Conservation (phyloP, 805 yeast genomes). For the Kodamaea kakaduensis region DNA sequence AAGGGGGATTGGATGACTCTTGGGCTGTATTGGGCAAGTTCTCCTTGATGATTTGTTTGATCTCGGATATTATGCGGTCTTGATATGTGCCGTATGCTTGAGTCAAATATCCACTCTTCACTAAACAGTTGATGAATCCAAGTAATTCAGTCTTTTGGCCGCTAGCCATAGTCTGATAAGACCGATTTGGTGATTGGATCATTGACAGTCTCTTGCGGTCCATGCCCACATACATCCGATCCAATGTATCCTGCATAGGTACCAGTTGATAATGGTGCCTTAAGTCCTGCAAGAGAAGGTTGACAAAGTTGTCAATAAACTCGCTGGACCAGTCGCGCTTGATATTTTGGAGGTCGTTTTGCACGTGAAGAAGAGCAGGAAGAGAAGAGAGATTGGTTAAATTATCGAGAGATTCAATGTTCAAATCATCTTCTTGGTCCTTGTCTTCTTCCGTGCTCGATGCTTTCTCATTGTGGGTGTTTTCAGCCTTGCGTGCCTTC, state of each 20-base stretch:
- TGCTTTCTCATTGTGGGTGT: too few relatives aligned
- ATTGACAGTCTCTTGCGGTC: conserved; percentile 23
- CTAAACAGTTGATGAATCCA: conserved; percentile 50
- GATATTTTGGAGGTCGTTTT: conserved; percentile 51
- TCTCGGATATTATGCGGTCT: conserved; percentile 63
- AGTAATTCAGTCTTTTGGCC: conserved; percentile 42
- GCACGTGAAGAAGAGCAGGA: conserved; percentile 48
- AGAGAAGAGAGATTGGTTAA: conserved; percentile 40
- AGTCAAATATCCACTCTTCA: conserved; percentile 56
- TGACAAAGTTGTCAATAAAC: conserved; percentile 56
- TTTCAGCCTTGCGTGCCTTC: too few relatives aligned
- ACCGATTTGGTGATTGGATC: conserved; percentile 23
- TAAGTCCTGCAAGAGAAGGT: conserved; percentile 57
- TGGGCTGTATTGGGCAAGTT: conserved; percentile 48
- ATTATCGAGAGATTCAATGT: conserved; percentile 27
- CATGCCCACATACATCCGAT: conserved; percentile 38
- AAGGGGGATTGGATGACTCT: conserved; percentile 24
- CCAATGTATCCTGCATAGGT: conserved; percentile 45
- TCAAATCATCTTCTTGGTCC: conserved; percentile 13
- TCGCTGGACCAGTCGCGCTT: conserved; percentile 65
- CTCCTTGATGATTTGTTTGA: conserved; percentile 65
- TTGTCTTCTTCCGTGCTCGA: too few relatives aligned
- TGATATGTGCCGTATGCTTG: conserved; percentile 63
- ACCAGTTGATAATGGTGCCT: conserved; percentile 52
- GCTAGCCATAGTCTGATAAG: conserved; percentile 37